Percentiles rank a stretch among this genome's conserved stretches.
Evolutionary conservation across 768 basidiomycete genomes (phyloP).

Genomic region (Coprinopsis strossmayeri): DNA sequence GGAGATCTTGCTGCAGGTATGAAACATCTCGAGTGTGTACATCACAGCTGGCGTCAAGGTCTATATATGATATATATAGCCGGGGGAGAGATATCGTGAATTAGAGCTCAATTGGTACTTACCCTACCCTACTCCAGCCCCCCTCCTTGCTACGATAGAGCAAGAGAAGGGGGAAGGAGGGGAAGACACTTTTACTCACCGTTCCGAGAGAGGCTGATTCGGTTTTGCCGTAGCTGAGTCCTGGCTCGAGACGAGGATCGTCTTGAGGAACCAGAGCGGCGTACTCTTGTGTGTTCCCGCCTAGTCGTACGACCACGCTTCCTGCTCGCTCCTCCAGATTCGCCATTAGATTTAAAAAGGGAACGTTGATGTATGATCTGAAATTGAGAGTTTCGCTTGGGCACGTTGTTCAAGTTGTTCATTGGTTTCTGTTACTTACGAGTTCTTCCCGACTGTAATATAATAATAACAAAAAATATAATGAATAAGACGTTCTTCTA

Average conservation of each 20-base stretch:
- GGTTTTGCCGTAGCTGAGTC: slow-evolving; percentile 46
- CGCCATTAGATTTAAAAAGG: slow-evolving; percentile 76
- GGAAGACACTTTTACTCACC: slow-evolving; percentile 21
- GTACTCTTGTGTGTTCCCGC: slow-evolving; percentile 77
- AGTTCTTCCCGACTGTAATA: slow-evolving; percentile 51
- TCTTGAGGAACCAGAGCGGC: slow-evolving; percentile 39
- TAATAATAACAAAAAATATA: no score
- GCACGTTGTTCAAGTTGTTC: slow-evolving; percentile 13
- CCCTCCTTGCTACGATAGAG: no score
- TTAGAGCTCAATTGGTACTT: no score
- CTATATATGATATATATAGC: slow-evolving; percentile 18
- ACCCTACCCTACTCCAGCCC: no score
- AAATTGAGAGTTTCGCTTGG: neutral
- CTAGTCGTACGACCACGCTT: slow-evolving; percentile 57
- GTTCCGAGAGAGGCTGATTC: slow-evolving; percentile 27
- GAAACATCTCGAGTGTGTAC: slow-evolving; percentile 60
- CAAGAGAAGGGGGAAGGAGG: neutral
- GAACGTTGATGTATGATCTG: slow-evolving; percentile 44
- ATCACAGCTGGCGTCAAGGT: slow-evolving; percentile 66
- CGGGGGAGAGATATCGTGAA: no score
- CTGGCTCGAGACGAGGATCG: slow-evolving; percentile 31
- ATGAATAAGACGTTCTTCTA: no score
- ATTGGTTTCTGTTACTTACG: slow-evolving; percentile 22
- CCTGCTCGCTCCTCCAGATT: slow-evolving; percentile 65
- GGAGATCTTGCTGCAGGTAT: slow-evolving; percentile 60